Base-by-base conservation (phyloP, 306 rosid species). In the Rosa multiflora region DNA sequence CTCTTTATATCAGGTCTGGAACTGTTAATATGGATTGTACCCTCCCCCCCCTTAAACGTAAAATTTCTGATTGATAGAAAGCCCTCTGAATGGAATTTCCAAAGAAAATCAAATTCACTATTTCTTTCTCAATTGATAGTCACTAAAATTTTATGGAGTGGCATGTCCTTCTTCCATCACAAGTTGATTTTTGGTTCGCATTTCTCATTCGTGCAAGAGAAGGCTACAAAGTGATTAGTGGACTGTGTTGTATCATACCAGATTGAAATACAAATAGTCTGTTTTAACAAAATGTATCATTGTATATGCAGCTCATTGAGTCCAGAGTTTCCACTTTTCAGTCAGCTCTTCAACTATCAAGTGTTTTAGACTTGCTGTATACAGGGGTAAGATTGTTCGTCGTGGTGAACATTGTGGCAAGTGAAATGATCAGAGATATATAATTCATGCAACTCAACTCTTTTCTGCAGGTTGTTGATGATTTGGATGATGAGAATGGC, bases 321-420 rank as follows among this genome's bases (percentile, higher is more conserved):
- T 85, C 95, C 14, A 90, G 97, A 87, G 87, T 90, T 75, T 93
- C 93, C 59, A 89, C 91, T 47, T 87, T 89, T 69, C 86, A 89
- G 35, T 81, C 90, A 11, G 89, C 93, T 73, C 35, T 90, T 48
- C 88, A 88, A 82, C 89, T 93, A 21, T 91, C 91, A 52, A 88
- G 93, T 80, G 79, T 83, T 77, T 73, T 91, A 74, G 95, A 90
- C 85, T 66, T 87, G 79, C 85, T 86, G 44, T 91, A 74, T 84
- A 4, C 91, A 0, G 88, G 86, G 83, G 93, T 91, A 85, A 85
- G 89, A 46, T 17, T 63, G 62, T 71, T 72, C 56, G 35, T 71
- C 55, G 68, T 81, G 68, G 32, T 43, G 32, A 49, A 42, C 14
- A 79, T 53, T 53, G 10, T 53, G 32, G 49, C 66, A 73, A 72